A percentile compares a stretch with the other conserved stretches of the same genome.
phyloP scores from a whole-genome alignment of 768 basidiomycete species.

The Rhodotorula taiwanensis region DNA sequence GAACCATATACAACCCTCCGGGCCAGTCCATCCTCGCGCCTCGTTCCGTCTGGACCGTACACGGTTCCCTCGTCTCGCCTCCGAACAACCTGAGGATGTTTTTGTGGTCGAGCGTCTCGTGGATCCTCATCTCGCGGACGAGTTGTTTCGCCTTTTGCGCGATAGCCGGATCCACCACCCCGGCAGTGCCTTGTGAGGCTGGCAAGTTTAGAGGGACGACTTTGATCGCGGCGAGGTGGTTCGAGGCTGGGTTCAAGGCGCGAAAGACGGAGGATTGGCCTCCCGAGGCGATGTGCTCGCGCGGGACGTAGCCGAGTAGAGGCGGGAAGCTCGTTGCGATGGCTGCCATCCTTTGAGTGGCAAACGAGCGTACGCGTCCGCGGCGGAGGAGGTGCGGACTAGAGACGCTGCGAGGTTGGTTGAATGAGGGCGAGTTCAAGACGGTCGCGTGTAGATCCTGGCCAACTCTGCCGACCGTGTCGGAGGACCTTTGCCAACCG shows the following conservation, averaged over 20 bases:
- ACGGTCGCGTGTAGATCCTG: no score
- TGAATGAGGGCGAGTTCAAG: no score
- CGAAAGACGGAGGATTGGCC: conserved; percentile 34
- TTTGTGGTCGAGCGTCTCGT: conserved; percentile 65
- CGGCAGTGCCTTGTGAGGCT: background rate
- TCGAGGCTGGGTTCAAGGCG: conserved; percentile 15
- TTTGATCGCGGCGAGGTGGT: conserved; percentile 38
- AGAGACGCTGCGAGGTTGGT: no score
- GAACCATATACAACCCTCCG: conserved; percentile 81
- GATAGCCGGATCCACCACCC: background rate
- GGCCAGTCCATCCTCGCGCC: conserved; percentile 48
- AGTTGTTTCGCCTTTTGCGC: conserved; percentile 61
- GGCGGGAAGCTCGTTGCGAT: conserved; percentile 18
- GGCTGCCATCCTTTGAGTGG: no score
- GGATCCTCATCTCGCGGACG: conserved; percentile 88
- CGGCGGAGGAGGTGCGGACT: no score
- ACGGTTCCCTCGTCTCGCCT: conserved; percentile 22
- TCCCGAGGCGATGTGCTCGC: conserved; percentile 27
- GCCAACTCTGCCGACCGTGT: no score
- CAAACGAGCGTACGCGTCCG: no score
- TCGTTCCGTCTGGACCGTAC: background rate
- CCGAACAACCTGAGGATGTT: conserved; percentile 80
- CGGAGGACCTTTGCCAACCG: no score
- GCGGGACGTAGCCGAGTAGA: conserved; percentile 12
- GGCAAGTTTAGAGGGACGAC: conserved; percentile 27